Evolutionary conservation across 164 flowering plant species (phyloP).

Genomic region (Dillenia suffruticosa): DNA sequence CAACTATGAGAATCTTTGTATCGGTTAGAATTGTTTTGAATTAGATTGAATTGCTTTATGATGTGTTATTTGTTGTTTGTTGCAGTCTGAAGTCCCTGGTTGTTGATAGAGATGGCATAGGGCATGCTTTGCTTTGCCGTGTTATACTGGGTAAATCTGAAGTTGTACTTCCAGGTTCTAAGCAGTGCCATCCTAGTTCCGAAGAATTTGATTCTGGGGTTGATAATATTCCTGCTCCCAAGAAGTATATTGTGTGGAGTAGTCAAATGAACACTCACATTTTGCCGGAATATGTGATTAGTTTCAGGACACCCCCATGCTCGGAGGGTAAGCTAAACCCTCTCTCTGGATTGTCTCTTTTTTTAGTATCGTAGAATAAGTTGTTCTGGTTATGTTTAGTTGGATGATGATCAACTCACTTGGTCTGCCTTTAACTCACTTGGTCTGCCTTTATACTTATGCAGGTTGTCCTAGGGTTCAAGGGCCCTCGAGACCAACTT

Average conservation of each 20-base stretch:
- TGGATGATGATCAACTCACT: background rate
- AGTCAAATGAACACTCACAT: slow-evolving; percentile 50
- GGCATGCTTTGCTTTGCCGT: slow-evolving; percentile 48
- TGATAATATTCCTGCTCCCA: slow-evolving; percentile 35
- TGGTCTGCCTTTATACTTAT: slow-evolving; percentile 1
- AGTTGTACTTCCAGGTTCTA: slow-evolving; percentile 36
- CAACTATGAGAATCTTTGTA: background rate
- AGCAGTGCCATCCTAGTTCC: slow-evolving; percentile 40
- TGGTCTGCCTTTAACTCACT: background rate
- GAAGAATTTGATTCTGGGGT: slow-evolving; percentile 52
- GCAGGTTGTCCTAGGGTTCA: background rate
- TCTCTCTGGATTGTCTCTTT: background rate
- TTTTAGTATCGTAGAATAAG: background rate
- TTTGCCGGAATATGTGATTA: slow-evolving; percentile 44
- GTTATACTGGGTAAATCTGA: slow-evolving; percentile 52
- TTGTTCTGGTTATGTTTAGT: background rate
- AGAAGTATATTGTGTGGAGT: slow-evolving; percentile 46
- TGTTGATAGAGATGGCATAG: slow-evolving; percentile 37
- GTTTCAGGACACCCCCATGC: slow-evolving; percentile 36
- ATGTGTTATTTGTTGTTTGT: background rate
- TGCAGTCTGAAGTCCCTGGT: slow-evolving; percentile 26
- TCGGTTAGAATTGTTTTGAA: background rate
- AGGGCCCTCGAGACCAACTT: slow-evolving; percentile 30
- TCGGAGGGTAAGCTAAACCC: slow-evolving; percentile 19
- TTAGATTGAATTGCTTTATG: too few relatives aligned